Percentiles rank a stretch among this genome's conserved stretches.
These are phyloP conservation scores for Aspergillus latus DNA, from an alignment of 2,329 filamentous ascomycete species.

Conservation along the genomic window DNA sequence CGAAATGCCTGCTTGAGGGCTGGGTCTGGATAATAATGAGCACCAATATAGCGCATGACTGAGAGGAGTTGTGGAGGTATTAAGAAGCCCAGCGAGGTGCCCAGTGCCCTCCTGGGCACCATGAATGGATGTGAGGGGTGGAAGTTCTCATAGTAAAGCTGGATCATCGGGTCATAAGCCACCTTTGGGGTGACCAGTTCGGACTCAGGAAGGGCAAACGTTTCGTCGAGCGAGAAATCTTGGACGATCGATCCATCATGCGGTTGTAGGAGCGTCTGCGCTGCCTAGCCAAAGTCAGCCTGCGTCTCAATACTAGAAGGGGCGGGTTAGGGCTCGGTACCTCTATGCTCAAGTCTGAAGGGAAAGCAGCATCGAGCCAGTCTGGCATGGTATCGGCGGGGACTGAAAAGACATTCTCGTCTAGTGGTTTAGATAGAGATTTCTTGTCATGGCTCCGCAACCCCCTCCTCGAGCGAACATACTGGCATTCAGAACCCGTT, in stretches of 20 bases:
- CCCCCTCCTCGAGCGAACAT: constrained; percentile 49
- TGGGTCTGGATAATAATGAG: constrained; percentile 46
- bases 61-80: constrained; percentile 46
- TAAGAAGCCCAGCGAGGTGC: constrained; percentile 27
- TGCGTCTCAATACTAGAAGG: background rate
- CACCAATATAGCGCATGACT: constrained; percentile 53
- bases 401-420: constrained; percentile 17
- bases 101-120: constrained; percentile 41
- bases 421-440: constrained; percentile 6
- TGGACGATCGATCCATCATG: constrained; percentile 8
- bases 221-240: constrained; percentile 13
- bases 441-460: constrained; percentile 14
- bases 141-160: constrained; percentile 54
- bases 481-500: constrained; percentile 47
- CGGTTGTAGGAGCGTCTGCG: constrained; percentile 14
- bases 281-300: constrained; percentile 13
- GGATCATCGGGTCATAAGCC: constrained; percentile 34
- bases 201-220: background rate
- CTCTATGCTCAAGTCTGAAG: constrained; percentile 15
- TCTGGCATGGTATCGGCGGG: constrained; percentile 12
- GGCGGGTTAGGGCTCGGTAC: background rate
- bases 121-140: constrained; percentile 53
- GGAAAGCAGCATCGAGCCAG: constrained; percentile 18
- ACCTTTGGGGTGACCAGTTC: constrained; percentile 14
- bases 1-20: constrained; percentile 23